phyloP scores from a whole-genome alignment of 257 asterid genomes.

The Solanum infundibuliforme region DNA sequence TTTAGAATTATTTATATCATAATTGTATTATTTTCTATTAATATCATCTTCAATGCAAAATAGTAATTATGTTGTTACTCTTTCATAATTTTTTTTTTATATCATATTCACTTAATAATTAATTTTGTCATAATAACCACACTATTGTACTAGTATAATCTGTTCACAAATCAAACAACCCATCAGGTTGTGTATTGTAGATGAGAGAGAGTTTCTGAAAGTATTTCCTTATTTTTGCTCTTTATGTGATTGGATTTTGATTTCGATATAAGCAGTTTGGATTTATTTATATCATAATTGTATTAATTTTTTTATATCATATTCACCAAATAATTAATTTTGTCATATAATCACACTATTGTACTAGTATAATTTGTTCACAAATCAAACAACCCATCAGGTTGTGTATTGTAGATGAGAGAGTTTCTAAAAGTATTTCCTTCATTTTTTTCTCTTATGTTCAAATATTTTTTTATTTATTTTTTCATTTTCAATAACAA shows the following conservation, averaged over 20 bases:
- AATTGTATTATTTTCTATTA: background rate
- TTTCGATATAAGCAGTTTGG: too few species aligned
- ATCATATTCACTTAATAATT: background rate
- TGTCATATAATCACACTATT: too few species aligned
- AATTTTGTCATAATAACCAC: background rate
- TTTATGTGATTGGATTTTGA: too few species aligned
- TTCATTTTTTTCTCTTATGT: background rate
- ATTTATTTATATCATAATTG: too few species aligned
- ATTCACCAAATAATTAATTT: too few species aligned
- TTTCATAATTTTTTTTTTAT: background rate
- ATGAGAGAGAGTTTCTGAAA: background rate
- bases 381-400: background rate
- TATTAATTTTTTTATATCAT: too few species aligned
- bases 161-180: background rate
- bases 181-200: background rate
- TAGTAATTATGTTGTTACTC: background rate
- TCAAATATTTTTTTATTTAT: background rate
- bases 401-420: background rate
- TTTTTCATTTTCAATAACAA: background rate
- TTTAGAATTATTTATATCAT: too few species aligned
- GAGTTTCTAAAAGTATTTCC: background rate
- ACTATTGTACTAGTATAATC: background rate
- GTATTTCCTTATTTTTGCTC: background rate
- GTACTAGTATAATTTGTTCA: too few species aligned
- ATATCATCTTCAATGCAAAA: background rate